Percentiles rank a stretch among this genome's conserved stretches.
Evolutionary conservation across 495 filamentous ascomycete genomes (phyloP).

Genomic region (Lineolata rhizophorae): DNA sequence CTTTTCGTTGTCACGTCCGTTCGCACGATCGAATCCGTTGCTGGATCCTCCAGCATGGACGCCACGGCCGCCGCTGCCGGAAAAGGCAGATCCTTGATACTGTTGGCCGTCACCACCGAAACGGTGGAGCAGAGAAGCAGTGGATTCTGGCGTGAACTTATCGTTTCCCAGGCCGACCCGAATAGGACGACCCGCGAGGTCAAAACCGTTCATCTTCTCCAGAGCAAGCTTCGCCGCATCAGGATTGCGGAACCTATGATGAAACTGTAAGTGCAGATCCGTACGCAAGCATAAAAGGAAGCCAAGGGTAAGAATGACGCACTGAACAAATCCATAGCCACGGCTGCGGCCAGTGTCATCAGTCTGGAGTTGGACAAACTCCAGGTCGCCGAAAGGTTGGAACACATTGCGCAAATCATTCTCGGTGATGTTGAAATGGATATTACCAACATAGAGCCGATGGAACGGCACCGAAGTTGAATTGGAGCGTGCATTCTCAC

Average conservation of each 20-base stretch:
- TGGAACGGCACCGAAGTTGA: conserved; percentile 78
- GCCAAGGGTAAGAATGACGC: too few relatives aligned
- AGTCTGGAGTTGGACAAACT: conserved; percentile 93
- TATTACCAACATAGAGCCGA: conserved; percentile 96
- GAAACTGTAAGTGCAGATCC: conserved; percentile 15
- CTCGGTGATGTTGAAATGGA: conserved; percentile 99
- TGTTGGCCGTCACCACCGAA: conserved; percentile 37
- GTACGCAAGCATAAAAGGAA: neutral
- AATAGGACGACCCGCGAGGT: conserved; percentile 91
- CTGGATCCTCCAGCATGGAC: conserved; percentile 54
- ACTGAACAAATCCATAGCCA: conserved; percentile 99
- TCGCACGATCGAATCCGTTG: conserved; percentile 85
- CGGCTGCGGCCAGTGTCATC: conserved; percentile 78
- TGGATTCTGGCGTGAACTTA: conserved; percentile 98
- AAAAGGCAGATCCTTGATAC: conserved; percentile 89
- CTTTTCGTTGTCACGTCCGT: conserved; percentile 79
- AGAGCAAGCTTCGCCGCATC: conserved; percentile 79
- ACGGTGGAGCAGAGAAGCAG: conserved; percentile 70
- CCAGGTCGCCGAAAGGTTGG: conserved; percentile 92
- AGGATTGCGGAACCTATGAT: conserved; percentile 67
- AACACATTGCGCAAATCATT: conserved; percentile 90
- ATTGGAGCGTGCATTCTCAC: conserved; percentile 43
- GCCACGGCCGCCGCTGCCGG: conserved; percentile 74
- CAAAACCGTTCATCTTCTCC: conserved; percentile 99
- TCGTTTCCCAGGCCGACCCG: conserved; percentile 99